phyloP scores from a whole-genome alignment of 1,284 basidiomycete species.

The Austroboletus novae-zelandiae region DNA sequence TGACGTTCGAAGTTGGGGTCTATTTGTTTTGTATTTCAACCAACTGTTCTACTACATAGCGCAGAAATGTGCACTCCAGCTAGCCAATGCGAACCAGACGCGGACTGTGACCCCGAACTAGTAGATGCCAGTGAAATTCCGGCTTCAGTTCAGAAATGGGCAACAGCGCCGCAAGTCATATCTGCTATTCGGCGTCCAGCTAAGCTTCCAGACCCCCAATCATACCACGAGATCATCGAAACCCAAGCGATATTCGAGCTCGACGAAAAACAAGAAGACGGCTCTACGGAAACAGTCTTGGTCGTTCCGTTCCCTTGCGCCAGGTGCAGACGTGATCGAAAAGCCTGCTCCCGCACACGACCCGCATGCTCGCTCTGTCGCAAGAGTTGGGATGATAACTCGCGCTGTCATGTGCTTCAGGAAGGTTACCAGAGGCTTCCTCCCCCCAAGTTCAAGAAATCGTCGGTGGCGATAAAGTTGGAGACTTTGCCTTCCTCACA shows the following conservation, averaged over 20 bases:
- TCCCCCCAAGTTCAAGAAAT: conserved; percentile 14
- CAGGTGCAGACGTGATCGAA: conserved; percentile 8
- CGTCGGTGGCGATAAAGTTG: background rate
- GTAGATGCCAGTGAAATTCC: conserved; percentile 11
- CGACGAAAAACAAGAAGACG: conserved; percentile 10
- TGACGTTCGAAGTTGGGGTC: too few relatives aligned
- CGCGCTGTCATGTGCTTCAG: conserved; percentile 1
- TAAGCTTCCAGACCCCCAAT: conserved; percentile 9
- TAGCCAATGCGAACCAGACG: background rate
- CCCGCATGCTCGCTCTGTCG: conserved; percentile 24
- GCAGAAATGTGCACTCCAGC: too few relatives aligned
- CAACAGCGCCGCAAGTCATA: conserved; percentile 6
- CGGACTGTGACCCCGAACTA: background rate
- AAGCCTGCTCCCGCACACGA: conserved; percentile 26
- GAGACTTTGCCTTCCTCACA: background rate
- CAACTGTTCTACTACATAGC: too few relatives aligned
- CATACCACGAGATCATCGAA: conserved; percentile 25
- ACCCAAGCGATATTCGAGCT: conserved; percentile 28
- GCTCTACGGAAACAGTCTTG: conserved; percentile 13
- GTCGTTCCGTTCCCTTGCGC: conserved; percentile 23
- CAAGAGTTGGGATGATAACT: background rate
- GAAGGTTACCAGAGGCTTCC: conserved; percentile 25
- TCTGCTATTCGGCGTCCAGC: conserved; percentile 27
- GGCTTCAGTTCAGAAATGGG: conserved; percentile 23
- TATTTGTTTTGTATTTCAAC: too few relatives aligned